phyloP scores from a whole-genome alignment of 306 rosid genomes.

The Cucurbita moschata region DNA sequence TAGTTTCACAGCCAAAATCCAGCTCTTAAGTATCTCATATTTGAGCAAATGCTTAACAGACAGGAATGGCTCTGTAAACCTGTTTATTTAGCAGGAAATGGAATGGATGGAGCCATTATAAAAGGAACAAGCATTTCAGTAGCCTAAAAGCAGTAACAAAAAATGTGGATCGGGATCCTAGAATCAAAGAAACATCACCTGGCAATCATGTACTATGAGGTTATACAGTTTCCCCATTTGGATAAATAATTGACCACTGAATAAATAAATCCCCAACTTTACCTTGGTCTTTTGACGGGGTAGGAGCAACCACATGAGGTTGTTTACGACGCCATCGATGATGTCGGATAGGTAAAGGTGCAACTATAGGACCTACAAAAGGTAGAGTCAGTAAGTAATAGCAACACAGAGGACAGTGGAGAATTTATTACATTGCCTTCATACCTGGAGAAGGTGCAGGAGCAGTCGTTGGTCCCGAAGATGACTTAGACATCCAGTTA shows the following conservation, averaged over 20 bases:
- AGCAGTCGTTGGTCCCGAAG: slow-evolving; percentile 23
- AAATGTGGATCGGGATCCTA: neutral
- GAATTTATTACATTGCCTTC: slow-evolving; percentile 23
- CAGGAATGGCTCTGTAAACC: neutral
- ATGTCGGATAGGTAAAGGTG: slow-evolving; percentile 20
- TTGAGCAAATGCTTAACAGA: neutral
- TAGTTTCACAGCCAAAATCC: neutral
- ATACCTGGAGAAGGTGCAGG: slow-evolving; percentile 46
- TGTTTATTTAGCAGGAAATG: neutral
- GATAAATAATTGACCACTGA: neutral
- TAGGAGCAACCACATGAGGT: slow-evolving; percentile 37
- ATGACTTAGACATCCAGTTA: slow-evolving; percentile 24
- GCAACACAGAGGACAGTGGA: neutral
- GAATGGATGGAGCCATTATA: neutral
- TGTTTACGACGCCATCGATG: slow-evolving; percentile 20
- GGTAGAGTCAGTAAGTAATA: slow-evolving; percentile 7
- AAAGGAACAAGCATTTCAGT: neutral
- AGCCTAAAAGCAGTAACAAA: neutral
- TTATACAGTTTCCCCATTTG: neutral
- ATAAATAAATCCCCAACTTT: slow-evolving; percentile 6
- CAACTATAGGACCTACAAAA: slow-evolving; percentile 31
- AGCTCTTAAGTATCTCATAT: neutral
- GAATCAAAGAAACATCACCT: neutral
- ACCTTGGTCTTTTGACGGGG: slow-evolving; percentile 63
- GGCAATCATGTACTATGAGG: neutral